Evolutionary conservation across 2,329 filamentous ascomycete species (phyloP), one percentile per base, ranked within the genome.

Genomic region (Sphaceloma murrayae): DNA sequence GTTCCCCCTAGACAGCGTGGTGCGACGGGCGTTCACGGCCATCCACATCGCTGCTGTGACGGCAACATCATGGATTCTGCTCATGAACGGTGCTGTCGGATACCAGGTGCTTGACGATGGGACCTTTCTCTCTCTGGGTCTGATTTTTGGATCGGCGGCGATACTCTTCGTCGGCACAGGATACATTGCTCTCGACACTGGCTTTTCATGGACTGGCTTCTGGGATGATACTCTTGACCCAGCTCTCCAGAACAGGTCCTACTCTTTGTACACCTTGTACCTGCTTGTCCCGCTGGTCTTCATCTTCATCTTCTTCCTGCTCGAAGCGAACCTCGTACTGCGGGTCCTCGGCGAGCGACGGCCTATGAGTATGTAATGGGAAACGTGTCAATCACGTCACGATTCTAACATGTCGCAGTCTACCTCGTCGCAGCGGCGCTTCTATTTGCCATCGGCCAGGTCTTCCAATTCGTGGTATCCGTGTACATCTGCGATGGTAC

Each of bases 401-500:
- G 32, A 10, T 36, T 36, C 51, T 53, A 43, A 54, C 42, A 3
- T 43, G 32, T n/a, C 16, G 1, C 45, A 77, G 73, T 91, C 48
- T 95, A 91, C 61, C 75, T 96, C 14, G 64, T 70, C 2, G 73
- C 68, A 1, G 87, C 89, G 0, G 80, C 73, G 2, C 54, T 96
- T 2, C 72, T 94, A 11, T 98, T 98, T 60, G 87, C 85, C 18
- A 75, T 94, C 47, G 89, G 87, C 13, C 91, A 98, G 60, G 75
- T 98, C 52, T 98, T 98, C 74, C 85, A 94, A 67, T 98, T 94
- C 62, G 83, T 88, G 46, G 74, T 94, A 64, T 96, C 88, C 69
- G 75, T 80, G 10, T 82, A 94, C 61, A 86, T 98, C 49, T 98
- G 91, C 70, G 72, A 80, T 16, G 85, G 85, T 33, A 85, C 87